Base-by-base conservation (phyloP, 768 basidiomycete genomes). In the Holtermannia corniformis region DNA sequence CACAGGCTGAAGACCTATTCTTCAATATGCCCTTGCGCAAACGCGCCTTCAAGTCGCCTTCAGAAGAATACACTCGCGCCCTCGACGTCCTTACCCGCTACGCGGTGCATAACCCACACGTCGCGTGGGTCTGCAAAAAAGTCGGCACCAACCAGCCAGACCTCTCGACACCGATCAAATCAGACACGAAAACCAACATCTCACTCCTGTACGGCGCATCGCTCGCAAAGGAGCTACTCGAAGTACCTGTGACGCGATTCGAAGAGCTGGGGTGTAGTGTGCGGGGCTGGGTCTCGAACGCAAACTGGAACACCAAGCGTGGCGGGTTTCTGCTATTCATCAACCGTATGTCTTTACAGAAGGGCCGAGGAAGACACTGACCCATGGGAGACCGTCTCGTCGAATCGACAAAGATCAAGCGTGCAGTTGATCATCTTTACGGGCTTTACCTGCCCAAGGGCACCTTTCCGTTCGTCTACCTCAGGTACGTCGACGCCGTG, bases 51-150 rank as follows among this genome's bases (percentile, higher is more conserved):
- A 82, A 86, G 28, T 84, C 82, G 52, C 74, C 84, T 3, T 85
- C 89, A 1, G 93, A 97, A 60, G 95, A 99, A 67, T 96, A 93
- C 70, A 79, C 82, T 3, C 80, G 87, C 27, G 90, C 97, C 41
- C 77, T 97, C 1, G 88, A 93, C 57, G 87, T 97, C 10, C 77
- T 97, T 23, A 87, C 87, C 2, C 86, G 85, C 56, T 99, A 99
- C 66, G 89, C 95, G 0, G 78, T 92, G 10, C 95, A 99, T 69
- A 97, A 99, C 67, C 81, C 93, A 0, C 80, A 79, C 11, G 81
- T 91, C 2, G 79, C 90, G 0, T 93, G 96, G 74, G 77, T 82
- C 0, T 96, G 92, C 78, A 92, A 87, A 72, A 97, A 96, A 80
- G 89, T 85, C 4, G 85, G 86, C 22, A 82, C 83, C 1, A 65